Conservation (phyloP, 805 yeast genomes). For the Suhomyces canberraensis region DNA sequence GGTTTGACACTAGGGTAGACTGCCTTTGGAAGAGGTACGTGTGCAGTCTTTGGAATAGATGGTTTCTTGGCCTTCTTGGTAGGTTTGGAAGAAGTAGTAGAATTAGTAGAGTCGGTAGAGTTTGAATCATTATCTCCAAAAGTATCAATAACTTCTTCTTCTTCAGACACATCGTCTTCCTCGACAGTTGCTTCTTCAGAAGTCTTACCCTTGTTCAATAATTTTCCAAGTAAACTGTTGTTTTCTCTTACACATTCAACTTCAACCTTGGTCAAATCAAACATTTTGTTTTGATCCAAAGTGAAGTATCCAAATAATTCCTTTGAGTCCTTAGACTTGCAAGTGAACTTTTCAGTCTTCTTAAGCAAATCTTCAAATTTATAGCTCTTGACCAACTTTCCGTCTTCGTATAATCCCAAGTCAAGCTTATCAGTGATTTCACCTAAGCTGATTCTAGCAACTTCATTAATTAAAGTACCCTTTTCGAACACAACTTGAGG, state of each 20-base stretch:
- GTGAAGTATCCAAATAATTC: slow-evolving; percentile 40
- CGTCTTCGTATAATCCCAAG: slow-evolving; percentile 39
- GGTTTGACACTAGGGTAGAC: slow-evolving; percentile 39
- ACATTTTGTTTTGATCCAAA: slow-evolving; percentile 49
- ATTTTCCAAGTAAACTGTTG: slow-evolving; percentile 22
- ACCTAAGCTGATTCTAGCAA: slow-evolving; percentile 36
- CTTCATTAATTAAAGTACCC: slow-evolving; percentile 40
- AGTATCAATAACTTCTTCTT: slow-evolving; percentile 10
- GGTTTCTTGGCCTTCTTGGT: slow-evolving; percentile 15
- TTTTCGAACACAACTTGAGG: slow-evolving; percentile 40
- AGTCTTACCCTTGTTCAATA: slow-evolving; percentile 20
- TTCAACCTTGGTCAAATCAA: slow-evolving; percentile 43
- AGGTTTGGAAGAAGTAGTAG: slow-evolving; percentile 18
- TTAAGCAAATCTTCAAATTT: slow-evolving; percentile 21
- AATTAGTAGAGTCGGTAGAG: slow-evolving; percentile 14
- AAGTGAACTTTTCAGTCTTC: slow-evolving; percentile 35
- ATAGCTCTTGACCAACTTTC: slow-evolving; percentile 28
- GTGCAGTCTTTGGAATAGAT: slow-evolving; percentile 21
- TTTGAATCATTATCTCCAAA: not conserved
- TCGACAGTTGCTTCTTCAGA: slow-evolving; percentile 13
- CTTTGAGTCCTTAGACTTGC: slow-evolving; percentile 30
- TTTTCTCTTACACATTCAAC: slow-evolving; percentile 38
- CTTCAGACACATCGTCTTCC: slow-evolving; percentile 17
- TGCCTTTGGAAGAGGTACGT: slow-evolving; percentile 43
- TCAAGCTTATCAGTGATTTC: slow-evolving; percentile 27